phyloP scores from a whole-genome alignment of 164 flowering plant species.

The Magnolia sinica region DNA sequence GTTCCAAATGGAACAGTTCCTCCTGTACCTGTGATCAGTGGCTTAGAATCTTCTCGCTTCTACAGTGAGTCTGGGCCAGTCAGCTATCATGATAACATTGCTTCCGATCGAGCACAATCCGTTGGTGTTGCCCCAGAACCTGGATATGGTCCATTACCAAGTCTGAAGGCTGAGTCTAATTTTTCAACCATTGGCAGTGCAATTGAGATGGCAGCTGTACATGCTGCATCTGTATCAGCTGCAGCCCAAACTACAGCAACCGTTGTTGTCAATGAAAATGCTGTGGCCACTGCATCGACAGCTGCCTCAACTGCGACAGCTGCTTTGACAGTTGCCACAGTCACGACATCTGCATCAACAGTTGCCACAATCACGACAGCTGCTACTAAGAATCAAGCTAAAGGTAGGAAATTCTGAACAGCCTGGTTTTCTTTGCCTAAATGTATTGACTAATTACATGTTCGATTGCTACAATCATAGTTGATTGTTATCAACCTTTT shows the following conservation, averaged over 20 bases:
- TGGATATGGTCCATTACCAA: slow-evolving; percentile 16
- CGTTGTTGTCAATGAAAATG: slow-evolving; percentile 20
- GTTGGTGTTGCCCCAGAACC: slow-evolving; percentile 16
- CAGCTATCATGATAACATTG: slow-evolving; percentile 22
- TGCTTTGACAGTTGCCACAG: slow-evolving; percentile 10
- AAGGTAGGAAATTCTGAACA: slow-evolving; percentile 40
- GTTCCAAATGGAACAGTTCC: slow-evolving; percentile 38
- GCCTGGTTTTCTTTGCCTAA: background rate
- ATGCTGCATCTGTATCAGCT: slow-evolving; percentile 26
- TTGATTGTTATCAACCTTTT: background rate
- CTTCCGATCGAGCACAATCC: slow-evolving; percentile 26
- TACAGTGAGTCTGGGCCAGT: slow-evolving; percentile 24
- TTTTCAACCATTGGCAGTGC: slow-evolving; percentile 16
- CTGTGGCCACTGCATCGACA: slow-evolving; percentile 10
- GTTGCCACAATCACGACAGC: slow-evolving; percentile 23
- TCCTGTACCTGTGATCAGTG: slow-evolving; percentile 24
- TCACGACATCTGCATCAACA: slow-evolving; percentile 16
- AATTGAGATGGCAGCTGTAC: slow-evolving; percentile 23
- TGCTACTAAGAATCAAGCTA: slow-evolving; percentile 49
- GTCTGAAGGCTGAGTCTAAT: slow-evolving; percentile 16
- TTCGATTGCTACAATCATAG: background rate
- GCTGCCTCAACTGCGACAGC: slow-evolving; percentile 19
- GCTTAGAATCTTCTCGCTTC: slow-evolving; percentile 32
- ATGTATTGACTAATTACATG: background rate
- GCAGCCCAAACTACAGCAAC: slow-evolving; percentile 34